phyloP scores from a whole-genome alignment of 2,329 filamentous ascomycete genomes.

The Drechmeria coniospora region DNA sequence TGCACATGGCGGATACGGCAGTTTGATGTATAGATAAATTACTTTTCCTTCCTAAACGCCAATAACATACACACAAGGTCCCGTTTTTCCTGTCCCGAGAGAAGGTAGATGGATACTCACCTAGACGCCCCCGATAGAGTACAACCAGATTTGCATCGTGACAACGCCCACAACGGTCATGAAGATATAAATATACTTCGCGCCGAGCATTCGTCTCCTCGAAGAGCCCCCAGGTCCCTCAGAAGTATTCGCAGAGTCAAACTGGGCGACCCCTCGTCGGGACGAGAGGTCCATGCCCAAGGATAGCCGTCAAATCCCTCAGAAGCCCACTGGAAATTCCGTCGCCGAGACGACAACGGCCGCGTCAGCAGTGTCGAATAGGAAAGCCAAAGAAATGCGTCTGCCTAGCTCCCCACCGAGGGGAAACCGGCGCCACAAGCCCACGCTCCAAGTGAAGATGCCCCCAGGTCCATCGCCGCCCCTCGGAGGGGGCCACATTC shows the following conservation, averaged over 20 bases:
- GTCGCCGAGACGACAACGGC: slow-evolving; percentile 10
- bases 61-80: background rate
- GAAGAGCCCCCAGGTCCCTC: slow-evolving; percentile 22
- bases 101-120: no score
- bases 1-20: no score
- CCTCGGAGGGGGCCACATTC: slow-evolving; percentile 26
- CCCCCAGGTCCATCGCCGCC: slow-evolving; percentile 41
- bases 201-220: no score
- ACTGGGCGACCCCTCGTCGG: slow-evolving; percentile 3
- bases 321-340: slow-evolving; percentile 20
- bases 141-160: no score
- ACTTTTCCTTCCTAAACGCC: slow-evolving; percentile 2
- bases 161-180: no score
- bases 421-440: slow-evolving; percentile 19
- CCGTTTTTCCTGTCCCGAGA: no score
- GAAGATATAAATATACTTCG: no score
- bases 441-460: slow-evolving; percentile 25
- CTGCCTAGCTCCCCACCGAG: slow-evolving; percentile 3
- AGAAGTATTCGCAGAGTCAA: slow-evolving; percentile 19
- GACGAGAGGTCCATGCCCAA: slow-evolving; percentile 3
- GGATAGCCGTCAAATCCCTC: slow-evolving; percentile 23
- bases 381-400: slow-evolving; percentile 16
- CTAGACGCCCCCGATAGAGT: no score
- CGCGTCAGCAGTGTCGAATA: slow-evolving; percentile 13
- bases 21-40: slow-evolving; percentile 1